Base-by-base conservation (phyloP, 495 filamentous ascomycete genomes). In the Xylaria curta region DNA sequence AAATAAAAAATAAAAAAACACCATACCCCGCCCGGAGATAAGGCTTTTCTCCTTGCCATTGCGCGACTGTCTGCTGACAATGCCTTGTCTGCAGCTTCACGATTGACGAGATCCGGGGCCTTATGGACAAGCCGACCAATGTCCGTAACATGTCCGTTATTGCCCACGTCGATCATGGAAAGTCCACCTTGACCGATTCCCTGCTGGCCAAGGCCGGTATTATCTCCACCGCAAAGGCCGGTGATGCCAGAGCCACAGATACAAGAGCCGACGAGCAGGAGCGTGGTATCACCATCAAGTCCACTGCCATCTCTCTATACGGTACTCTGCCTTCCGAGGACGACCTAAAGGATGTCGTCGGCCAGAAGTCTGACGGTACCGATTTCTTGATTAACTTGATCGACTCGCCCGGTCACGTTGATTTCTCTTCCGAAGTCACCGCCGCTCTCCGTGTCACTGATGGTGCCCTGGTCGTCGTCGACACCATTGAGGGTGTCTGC, bases 381-480 rank as follows among this genome's bases (percentile, higher is more conserved):
- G 94, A 98, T 83, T 99, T 99, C 91, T 89, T 99, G 90, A 95
- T 99, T 90, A 99, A 99, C 90, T 88, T 99, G 89, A 99, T 99
- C 86, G 96, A 99, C 84, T 99, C 96, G 38, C 96, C 96, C 73
- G 96, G 96, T 88, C 96, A 99, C 94, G 96, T 99, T 84, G 96
- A 99, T 87, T 99, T 99, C 92, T 99, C 96, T 28, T 99, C 96
- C 74, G 96, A 99, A 85, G 96, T 99, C 81, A 99, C 96, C 80
- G 96, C 96, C 82, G 96, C 96, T 81, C 95, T 99, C 78, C 96
- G 96, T 93, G 96, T 99, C 86, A 99, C 96, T 77, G 96, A 99
- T 80, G 96, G 96, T 92, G 96, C 96, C 75, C 92, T 99, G 73
- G 96, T 99, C 81, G 96, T 99, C 82, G 96, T 99, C 87, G 96